Evolutionary conservation across 2,329 filamentous ascomycete genomes (phyloP), one percentile per base, ranked within the genome.

Genomic region (Penicillium sp.): DNA sequence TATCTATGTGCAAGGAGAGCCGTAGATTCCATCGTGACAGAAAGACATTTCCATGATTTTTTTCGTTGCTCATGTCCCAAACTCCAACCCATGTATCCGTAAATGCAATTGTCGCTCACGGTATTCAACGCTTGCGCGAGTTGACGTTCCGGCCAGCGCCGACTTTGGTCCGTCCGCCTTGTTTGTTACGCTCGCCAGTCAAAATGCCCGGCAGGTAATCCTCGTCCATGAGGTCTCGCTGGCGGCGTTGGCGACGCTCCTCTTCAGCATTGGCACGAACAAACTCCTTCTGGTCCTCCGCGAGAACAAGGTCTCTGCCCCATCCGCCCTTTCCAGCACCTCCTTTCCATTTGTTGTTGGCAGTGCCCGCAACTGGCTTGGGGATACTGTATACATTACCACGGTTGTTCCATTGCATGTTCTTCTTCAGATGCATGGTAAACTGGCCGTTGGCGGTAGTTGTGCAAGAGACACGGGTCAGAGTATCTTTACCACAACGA

Each of bases 271-370:
- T 70, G 46, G 86, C 86, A 58, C 82, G 79, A 34, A 83, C 71
- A 71, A 89, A 97, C 77, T 99, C 94, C 77, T 96, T 97, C 78
- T 99, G 94, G 70, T 99, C 94, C 75, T 97, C 93, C 0, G 91
- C 86, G 8, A 99, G 76, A 47, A 99, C 90, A 59, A 99, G 76
- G 29, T 87, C 85, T 33, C 83, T 82, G 8, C 92, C 93, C 90
- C 94, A 97, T 13, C 91, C 91, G 34, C 86, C 84, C 74, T 95
- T 89, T 1, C 93, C 93, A 34, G 91, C 91, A 36, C 78, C 79
- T 7, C 82, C 76, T 47, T 77, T 83, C 72, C 75, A 80, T 71
- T 91, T 91, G 40, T 91, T 91, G 71, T 86, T 96, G 6, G 92
- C 76, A 12, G 84, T 87, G 2, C 94, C 94, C 54, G 89, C 85